Percentiles rank a stretch among this genome's conserved stretches.
Conservation (phyloP, 2,329 filamentous ascomycete species). For the Ilyonectria robusta region DNA sequence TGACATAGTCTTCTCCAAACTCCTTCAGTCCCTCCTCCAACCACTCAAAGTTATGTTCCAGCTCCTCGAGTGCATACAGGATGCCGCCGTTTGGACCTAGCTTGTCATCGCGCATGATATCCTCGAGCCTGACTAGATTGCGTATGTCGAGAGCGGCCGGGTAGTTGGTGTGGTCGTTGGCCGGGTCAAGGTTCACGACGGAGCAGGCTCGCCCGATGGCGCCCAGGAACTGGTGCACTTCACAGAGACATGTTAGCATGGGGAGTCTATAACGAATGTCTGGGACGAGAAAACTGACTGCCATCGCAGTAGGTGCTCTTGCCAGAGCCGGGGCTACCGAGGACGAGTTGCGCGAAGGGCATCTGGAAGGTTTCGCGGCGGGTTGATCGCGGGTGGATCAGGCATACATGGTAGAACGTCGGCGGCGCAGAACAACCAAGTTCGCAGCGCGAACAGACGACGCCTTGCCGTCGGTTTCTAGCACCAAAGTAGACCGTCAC, state of each 20-base stretch:
- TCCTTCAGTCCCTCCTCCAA: conserved; percentile 84
- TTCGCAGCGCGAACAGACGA: conserved; percentile 24
- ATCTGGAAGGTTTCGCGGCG: conserved; percentile 54
- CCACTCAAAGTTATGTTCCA: conserved; percentile 96
- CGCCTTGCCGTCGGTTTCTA: conserved; percentile 28
- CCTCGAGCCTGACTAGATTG: conserved; percentile 88
- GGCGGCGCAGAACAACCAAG: not conserved
- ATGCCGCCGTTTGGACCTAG: conserved; percentile 94
- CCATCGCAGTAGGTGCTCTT: conserved; percentile 99
- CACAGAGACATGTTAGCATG: not conserved
- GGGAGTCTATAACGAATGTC: not conserved
- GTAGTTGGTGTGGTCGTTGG: conserved; percentile 94
- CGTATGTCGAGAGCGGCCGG: conserved; percentile 92
- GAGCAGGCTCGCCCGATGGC: conserved; percentile 96
- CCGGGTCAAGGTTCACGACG: conserved; percentile 95
- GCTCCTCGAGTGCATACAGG: conserved; percentile 92
- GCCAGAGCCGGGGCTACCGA: conserved; percentile 94
- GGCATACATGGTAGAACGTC: conserved; percentile 41
- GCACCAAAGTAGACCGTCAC: conserved; percentile 8
- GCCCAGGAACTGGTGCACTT: conserved; percentile 96
- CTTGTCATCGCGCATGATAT: conserved; percentile 93
- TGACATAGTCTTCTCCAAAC: conserved; percentile 89
- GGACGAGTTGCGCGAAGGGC: conserved; percentile 82
- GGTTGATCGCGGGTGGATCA: conserved; percentile 39
- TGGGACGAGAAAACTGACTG: conserved; percentile 65